Percentiles rank a stretch among this genome's conserved stretches.
These are phyloP conservation scores for Acer yangbiense DNA, from an alignment of 345 rosid genomes.

Conservation along the genomic window DNA sequence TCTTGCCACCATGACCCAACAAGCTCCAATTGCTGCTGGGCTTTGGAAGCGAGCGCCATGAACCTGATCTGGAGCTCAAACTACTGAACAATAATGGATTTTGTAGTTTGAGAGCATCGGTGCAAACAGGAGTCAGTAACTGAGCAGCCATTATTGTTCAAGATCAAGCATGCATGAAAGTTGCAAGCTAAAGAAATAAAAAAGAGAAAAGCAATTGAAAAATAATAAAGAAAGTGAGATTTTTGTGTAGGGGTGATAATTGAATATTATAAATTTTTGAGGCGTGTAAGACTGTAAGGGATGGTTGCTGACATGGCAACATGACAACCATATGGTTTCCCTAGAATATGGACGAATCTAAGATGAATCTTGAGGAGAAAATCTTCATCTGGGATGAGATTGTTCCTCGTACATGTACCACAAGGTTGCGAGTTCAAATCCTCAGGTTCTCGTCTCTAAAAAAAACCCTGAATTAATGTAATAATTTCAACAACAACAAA, in stretches of 20 bases:
- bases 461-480: too few species aligned
- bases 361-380: slow-evolving; percentile 11
- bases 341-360: slow-evolving; percentile 31
- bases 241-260: slow-evolving; percentile 2
- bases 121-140: slow-evolving; percentile 70
- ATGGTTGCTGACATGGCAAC: slow-evolving; percentile 61
- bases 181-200: neutral
- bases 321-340: slow-evolving; percentile 42
- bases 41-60: slow-evolving; percentile 41
- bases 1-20: slow-evolving; percentile 26
- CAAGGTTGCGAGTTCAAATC: too few species aligned
- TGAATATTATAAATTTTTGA: slow-evolving; percentile 26
- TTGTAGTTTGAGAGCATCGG: slow-evolving; percentile 62
- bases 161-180: neutral
- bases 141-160: slow-evolving; percentile 75
- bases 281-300: slow-evolving; percentile 35
- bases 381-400: too few species aligned
- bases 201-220: neutral
- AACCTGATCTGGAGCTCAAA: slow-evolving; percentile 29
- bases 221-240: neutral
- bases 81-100: slow-evolving; percentile 34
- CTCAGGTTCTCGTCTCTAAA: too few species aligned
- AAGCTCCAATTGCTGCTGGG: slow-evolving; percentile 31
- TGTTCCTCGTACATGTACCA: too few species aligned
- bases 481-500: too few species aligned